Evolutionary conservation across 371 early-diverging fungal species (phyloP), one percentile per base, ranked within the genome.

Genomic region (Actinomucor elegans): DNA sequence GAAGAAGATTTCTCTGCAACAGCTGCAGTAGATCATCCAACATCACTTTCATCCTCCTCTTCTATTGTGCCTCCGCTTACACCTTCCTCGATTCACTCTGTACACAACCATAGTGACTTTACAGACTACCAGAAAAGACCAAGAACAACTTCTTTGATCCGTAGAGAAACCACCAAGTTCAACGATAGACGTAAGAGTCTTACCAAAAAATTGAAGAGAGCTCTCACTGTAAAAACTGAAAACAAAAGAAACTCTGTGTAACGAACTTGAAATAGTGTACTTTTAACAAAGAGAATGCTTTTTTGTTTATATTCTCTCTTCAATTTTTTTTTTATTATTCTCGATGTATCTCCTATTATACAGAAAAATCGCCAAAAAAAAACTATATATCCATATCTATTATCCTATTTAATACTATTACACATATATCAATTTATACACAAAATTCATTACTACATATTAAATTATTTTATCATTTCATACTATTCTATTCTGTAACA

Each of bases 81-180:
- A 21, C 57, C 57, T 21, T 17, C 35, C 6, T 44, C 52, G 17
- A 32, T 41, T 6, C 31, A 32, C 9, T 37, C 48, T 9, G 21
- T 31, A 8, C 5, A 7, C 21, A 35, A 33, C 12, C 17, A 12
- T 32, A 23, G 33, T 14, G 7, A 12, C 4, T 10, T 9, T 6
- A 31, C 10, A 10, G 35, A 32, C 7, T 17, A 20, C 20, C 20
- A 34, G 10, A 35, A 57, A 34, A 20, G 12, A 18, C 43, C 43
- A 23, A 62, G 28, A 37, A 52, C 52, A 0, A 53, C 57, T n/a
- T 62, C 62, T 15, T 40, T 64, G n/a, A 31, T 64, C 36, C 40
- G 59, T 24, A 45, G 65, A 51, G 65, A 64, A 44, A 59, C 65
- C 1, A 51, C 24, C 20, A 64, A 64, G 31, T n/a, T 64, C 5